Conservation (phyloP, 2,329 filamentous ascomycete species). For the Alternaria solani region DNA sequence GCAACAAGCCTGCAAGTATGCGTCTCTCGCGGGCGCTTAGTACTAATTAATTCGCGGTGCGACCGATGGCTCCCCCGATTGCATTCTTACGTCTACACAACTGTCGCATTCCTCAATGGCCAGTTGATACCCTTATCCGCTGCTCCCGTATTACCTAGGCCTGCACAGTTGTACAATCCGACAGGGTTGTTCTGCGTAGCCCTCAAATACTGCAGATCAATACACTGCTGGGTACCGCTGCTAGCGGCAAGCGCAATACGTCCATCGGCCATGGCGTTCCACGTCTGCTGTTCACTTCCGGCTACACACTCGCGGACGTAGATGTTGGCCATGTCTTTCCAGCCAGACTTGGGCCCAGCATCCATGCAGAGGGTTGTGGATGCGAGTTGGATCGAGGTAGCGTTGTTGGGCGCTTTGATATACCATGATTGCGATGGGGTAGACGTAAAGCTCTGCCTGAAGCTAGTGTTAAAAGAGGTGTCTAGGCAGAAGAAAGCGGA, state of each 20-base stretch:
- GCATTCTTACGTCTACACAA: background rate
- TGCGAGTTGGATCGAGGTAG: slow-evolving; percentile 39
- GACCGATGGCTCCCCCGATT: background rate
- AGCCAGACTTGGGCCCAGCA: slow-evolving; percentile 39
- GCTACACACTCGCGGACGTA: slow-evolving; percentile 34
- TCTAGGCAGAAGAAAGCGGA: background rate
- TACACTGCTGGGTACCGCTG: slow-evolving; percentile 28
- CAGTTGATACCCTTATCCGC: slow-evolving; percentile 47
- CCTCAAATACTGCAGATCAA: slow-evolving; percentile 44
- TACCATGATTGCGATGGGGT: slow-evolving; percentile 42
- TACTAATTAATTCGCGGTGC: background rate
- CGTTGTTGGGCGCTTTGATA: slow-evolving; percentile 28
- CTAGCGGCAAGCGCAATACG: slow-evolving; percentile 28
- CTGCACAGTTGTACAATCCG: slow-evolving; percentile 43
- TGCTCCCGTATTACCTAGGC: slow-evolving; percentile 40
- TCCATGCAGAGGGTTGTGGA: slow-evolving; percentile 41
- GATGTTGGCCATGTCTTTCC: slow-evolving; percentile 45
- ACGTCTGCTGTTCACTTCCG: slow-evolving; percentile 35
- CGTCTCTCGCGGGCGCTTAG: background rate
- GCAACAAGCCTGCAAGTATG: background rate
- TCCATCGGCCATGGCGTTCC: slow-evolving; percentile 40
- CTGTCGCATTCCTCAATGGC: slow-evolving; percentile 38
- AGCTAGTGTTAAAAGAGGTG: background rate
- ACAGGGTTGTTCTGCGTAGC: slow-evolving; percentile 44
- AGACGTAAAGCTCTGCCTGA: slow-evolving; percentile 34